Conservation (phyloP, 208 protist genomes). For the Trypanosoma platydactyli region DNA sequence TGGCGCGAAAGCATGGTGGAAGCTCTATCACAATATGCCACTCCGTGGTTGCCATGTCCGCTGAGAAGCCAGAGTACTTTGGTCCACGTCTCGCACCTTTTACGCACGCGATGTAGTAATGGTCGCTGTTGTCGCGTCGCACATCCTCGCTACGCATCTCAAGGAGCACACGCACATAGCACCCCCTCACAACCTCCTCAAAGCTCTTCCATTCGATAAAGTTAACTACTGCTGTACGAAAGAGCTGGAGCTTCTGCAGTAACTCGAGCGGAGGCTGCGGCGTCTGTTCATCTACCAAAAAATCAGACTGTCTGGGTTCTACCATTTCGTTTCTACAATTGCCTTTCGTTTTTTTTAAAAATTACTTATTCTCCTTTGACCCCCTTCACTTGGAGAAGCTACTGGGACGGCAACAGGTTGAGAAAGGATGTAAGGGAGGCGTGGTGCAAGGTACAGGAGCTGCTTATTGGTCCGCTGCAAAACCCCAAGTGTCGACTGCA, state of each 20-base stretch:
- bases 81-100: conserved; percentile 75
- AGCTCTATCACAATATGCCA: conserved; percentile 91
- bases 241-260: conserved; percentile 83
- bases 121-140: conserved; percentile 71
- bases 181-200: conserved; percentile 77
- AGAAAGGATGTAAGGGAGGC: no score
- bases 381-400: no score
- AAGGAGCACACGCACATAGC: conserved; percentile 88
- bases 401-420: no score
- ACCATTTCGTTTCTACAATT: conserved; percentile 13
- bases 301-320: conserved; percentile 12
- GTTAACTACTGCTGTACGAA: conserved; percentile 83
- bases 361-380: neutral
- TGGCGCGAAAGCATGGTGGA: conserved; percentile 84
- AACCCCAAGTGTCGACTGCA: neutral
- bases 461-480: no score
- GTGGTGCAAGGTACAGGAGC: no score
- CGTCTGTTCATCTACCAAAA: conserved; percentile 26
- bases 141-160: conserved; percentile 86
- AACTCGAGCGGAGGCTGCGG: conserved; percentile 61
- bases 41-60: conserved; percentile 76
- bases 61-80: conserved; percentile 87
- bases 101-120: conserved; percentile 90
- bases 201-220: conserved; percentile 89
- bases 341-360: neutral